A percentile compares a stretch with the other conserved stretches of the same genome.
These are phyloP conservation scores for Botrytis aclada DNA, from an alignment of 2,329 filamentous ascomycete species.

Conservation along the genomic window DNA sequence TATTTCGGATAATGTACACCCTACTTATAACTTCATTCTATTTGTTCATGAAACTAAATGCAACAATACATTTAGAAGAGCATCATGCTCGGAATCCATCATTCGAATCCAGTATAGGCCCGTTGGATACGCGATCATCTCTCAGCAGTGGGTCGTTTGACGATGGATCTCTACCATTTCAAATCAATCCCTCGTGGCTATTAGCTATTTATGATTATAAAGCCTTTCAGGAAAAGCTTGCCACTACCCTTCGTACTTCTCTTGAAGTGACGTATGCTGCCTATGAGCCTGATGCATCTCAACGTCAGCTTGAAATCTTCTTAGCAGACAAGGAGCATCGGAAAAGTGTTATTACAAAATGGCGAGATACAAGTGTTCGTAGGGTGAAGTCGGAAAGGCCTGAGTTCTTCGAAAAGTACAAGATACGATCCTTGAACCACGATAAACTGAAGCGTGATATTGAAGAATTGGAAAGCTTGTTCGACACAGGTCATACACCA, in stretches of 20 bases:
- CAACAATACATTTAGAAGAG: conserved; percentile 20
- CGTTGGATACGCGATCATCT: conserved; percentile 29
- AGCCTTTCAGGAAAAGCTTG: conserved; percentile 43
- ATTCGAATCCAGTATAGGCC: conserved; percentile 29
- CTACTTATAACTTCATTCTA: background rate
- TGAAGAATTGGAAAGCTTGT: conserved; percentile 41
- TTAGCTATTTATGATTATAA: conserved; percentile 47
- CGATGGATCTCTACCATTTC: conserved; percentile 33
- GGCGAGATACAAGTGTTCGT: conserved; percentile 47
- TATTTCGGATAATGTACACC: background rate
- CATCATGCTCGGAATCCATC: conserved; percentile 26
- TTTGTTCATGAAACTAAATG: background rate
- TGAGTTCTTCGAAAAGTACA: conserved; percentile 46
- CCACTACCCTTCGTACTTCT: conserved; percentile 43
- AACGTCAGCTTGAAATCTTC: conserved; percentile 44
- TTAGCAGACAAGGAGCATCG: conserved; percentile 45
- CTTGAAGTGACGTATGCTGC: conserved; percentile 46
- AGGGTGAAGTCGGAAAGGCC: conserved; percentile 45
- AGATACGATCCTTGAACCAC: conserved; percentile 48
- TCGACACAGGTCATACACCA: conserved; percentile 44
- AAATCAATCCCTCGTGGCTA: conserved; percentile 37
- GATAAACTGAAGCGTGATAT: conserved; percentile 46
- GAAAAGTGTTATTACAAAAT: conserved; percentile 44
- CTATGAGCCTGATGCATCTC: conserved; percentile 46
- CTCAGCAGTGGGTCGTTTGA: conserved; percentile 27